Base-by-base conservation (phyloP, 352 stramenopile species). In the Globisporangium cederbergense region DNA sequence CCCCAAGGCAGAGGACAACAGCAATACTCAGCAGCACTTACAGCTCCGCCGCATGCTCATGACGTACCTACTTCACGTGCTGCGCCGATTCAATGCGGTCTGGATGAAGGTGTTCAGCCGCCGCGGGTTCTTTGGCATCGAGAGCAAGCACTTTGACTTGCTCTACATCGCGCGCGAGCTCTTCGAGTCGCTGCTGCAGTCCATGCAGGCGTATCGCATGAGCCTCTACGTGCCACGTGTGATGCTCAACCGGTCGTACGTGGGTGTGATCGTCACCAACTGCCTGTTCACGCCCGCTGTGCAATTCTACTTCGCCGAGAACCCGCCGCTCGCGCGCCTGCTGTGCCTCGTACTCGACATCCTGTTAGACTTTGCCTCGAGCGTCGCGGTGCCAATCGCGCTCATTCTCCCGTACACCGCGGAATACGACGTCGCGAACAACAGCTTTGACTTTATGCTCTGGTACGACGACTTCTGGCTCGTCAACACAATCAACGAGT, bases 401-500 rank as follows among this genome's bases (percentile, higher is more conserved):
- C 42, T 77, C 5, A 53, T 51, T 10, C 20, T 71, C 6, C 38
- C 36, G 0, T 75, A 75, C 34, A 7, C 49, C 5, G n/a, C 47
- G 1, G 4, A 46, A 0, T 77, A 66, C 54, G 57, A 69, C 4
- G 1, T 62, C 22, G 16, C 16, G 14, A 50, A 8, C 4, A 20
- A 10, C 4, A 20, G n/a, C 1, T 70, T 78, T 34, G 25, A 38
- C 1, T 40, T 11, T 0, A 36, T 51, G 22, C 22, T 72, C 11
- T 76, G 67, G 68, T 71, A 71, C 50, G 40, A 68, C 36, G 68
- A 75, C 38, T 42, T 64, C 4, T 75, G 71, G 71, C 54, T 78
- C 38, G 18, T 73, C 34, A 73, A 73, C 45, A 59, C 65, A 7
- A 45, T 69, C 30, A 71, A 69, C 52, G 71, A 75, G 62, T 52